These are phyloP conservation scores for Botrytis fabae DNA, from an alignment of 2,329 filamentous ascomycete species.

Conservation along the genomic window DNA sequence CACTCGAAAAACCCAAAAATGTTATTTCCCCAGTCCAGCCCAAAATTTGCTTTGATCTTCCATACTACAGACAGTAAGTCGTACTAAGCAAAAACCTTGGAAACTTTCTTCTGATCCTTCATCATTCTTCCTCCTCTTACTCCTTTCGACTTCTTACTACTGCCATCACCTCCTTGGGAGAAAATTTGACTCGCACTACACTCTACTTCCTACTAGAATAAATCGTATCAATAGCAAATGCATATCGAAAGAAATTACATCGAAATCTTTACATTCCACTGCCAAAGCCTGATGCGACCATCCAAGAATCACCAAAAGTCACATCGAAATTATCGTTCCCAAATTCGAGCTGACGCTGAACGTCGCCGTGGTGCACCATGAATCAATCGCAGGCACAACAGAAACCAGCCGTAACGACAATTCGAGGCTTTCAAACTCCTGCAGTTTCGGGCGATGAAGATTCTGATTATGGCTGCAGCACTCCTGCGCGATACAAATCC, in stretches of 20 bases:
- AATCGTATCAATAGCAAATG: constrained; percentile 36
- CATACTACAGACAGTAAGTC: not conserved
- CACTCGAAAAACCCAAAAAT: not conserved
- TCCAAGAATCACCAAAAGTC: constrained; percentile 39
- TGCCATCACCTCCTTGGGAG: constrained; percentile 1
- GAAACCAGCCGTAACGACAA: constrained; percentile 37
- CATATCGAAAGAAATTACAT: constrained; percentile 38
- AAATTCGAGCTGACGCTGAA: constrained; percentile 41
- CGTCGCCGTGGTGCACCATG: constrained; percentile 40
- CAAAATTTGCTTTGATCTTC: not conserved
- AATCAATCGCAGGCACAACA: constrained; percentile 25
- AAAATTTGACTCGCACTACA: not conserved
- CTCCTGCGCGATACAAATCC: constrained; percentile 39
- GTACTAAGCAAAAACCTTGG: constrained; percentile 1
- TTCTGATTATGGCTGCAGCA: constrained; percentile 50
- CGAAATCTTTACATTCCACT: constrained; percentile 27
- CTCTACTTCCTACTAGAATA: not conserved
- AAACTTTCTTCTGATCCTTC: constrained; percentile 14
- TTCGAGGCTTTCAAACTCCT: constrained; percentile 42
- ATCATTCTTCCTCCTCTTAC: not conserved
- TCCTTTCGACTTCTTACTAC: not conserved
- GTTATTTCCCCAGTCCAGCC: not conserved
- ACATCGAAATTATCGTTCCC: constrained; percentile 41
- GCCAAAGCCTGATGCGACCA: constrained; percentile 39
- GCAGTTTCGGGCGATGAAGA: constrained; percentile 55